Percentiles rank a stretch among this genome's conserved stretches.
phyloP scores from a whole-genome alignment of 176 grass and related monocot species.

The Cenchrus purpureus region DNA sequence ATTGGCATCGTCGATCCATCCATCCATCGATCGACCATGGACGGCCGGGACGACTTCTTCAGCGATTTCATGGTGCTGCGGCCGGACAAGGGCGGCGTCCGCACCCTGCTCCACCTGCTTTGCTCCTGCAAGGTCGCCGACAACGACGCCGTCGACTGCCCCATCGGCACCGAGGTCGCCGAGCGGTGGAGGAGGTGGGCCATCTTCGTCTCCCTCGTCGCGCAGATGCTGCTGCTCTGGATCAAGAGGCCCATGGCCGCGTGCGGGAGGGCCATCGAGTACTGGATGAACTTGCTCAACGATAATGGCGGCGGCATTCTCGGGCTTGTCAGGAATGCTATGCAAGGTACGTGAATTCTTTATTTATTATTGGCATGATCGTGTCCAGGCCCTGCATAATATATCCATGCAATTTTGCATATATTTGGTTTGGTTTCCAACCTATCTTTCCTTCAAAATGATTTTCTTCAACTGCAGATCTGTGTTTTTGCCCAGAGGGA shows the following conservation, averaged over 20 bases:
- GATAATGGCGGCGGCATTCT: constrained; percentile 51
- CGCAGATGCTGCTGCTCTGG: constrained; percentile 60
- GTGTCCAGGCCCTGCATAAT: neutral
- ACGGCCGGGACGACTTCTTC: constrained; percentile 32
- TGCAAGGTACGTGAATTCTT: constrained; percentile 35
- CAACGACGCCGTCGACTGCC: constrained; percentile 59
- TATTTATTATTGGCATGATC: neutral
- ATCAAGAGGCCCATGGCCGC: constrained; percentile 54
- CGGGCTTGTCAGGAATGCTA: constrained; percentile 41
- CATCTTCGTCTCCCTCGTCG: constrained; percentile 58
- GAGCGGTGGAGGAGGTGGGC: constrained; percentile 46
- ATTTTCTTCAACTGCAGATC: neutral
- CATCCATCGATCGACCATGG: constrained; percentile 18
- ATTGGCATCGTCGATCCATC: too few relatives aligned
- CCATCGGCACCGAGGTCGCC: constrained; percentile 27
- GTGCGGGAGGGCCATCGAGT: constrained; percentile 49
- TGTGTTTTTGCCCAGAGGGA: neutral
- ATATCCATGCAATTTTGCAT: neutral
- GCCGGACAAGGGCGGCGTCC: constrained; percentile 56
- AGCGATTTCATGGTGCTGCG: constrained; percentile 64
- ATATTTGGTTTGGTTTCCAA: neutral
- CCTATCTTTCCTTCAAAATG: neutral
- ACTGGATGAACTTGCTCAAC: constrained; percentile 74
- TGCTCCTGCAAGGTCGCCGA: constrained; percentile 45
- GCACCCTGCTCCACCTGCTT: constrained; percentile 60